Evolutionary conservation across 1,139 yeast genomes (phyloP).

Genomic region (Magnusiomyces tetraspermus): DNA sequence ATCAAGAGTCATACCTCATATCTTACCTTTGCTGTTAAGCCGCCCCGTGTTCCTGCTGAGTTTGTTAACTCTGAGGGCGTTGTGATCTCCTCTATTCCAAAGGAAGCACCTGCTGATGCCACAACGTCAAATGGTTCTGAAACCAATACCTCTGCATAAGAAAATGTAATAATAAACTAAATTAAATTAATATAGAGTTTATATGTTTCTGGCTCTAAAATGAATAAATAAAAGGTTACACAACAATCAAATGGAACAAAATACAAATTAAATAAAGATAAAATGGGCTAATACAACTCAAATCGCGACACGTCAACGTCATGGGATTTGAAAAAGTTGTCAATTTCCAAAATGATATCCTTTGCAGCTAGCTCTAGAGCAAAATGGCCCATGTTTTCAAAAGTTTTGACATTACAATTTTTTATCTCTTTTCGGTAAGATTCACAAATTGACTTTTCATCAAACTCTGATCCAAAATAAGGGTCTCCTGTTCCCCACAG

Average conservation of each 20-base stretch:
- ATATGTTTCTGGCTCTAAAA: too few species aligned
- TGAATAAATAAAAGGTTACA: too few species aligned
- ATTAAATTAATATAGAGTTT: too few species aligned
- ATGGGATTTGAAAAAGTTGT: conserved; percentile 15
- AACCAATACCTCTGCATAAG: too few species aligned
- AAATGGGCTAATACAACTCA: neutral
- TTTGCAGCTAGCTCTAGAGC: conserved; percentile 32
- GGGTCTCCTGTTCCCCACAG: conserved; percentile 40
- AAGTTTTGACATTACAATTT: conserved; percentile 25
- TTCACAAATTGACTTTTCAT: conserved; percentile 15
- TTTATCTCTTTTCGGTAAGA: conserved; percentile 23
- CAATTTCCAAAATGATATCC: conserved; percentile 29
- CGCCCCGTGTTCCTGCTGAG: conserved; percentile 22
- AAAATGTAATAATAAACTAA: too few species aligned
- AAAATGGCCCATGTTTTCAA: conserved; percentile 36
- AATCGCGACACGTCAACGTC: neutral
- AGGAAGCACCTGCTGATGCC: neutral
- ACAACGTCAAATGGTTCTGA: too few species aligned
- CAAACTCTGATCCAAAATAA: conserved; percentile 34
- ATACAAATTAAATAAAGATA: too few species aligned
- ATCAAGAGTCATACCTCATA: conserved; percentile 91
- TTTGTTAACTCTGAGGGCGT: conserved; percentile 12
- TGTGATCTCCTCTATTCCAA: conserved; percentile 12
- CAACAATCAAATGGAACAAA: too few species aligned
- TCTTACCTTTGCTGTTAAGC: conserved; percentile 67